Conservation (phyloP, 495 filamentous ascomycete species). For the Penicillium maclennaniae region DNA sequence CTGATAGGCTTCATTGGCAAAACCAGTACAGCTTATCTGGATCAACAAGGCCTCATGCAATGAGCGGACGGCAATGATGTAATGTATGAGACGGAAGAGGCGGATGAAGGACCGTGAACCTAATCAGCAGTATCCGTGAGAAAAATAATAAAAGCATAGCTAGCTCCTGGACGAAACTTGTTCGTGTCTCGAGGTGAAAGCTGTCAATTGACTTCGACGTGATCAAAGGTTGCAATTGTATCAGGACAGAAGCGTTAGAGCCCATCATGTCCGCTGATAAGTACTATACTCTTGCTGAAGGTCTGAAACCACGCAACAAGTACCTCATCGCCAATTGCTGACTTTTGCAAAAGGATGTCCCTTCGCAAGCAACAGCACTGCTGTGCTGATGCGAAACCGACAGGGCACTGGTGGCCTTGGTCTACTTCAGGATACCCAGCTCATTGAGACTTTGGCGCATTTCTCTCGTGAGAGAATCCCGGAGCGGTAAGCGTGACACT, state of each 20-base stretch:
- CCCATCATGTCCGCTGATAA: not conserved
- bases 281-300: constrained; percentile 10
- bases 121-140: not conserved
- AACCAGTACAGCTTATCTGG: not conserved
- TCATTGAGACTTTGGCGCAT: constrained; percentile 51
- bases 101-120: not conserved
- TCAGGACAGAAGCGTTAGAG: not conserved
- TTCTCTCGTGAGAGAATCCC: constrained; percentile 55
- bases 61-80: not conserved
- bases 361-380: constrained; percentile 28
- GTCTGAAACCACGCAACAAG: not conserved
- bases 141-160: not conserved
- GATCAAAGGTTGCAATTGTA: not conserved
- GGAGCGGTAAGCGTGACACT: constrained; percentile 30
- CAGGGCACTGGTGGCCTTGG: constrained; percentile 26
- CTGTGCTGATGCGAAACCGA: constrained; percentile 24
- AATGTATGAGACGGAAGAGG: not conserved
- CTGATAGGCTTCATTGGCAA: not conserved
- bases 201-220: not conserved
- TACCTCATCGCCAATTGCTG: not conserved
- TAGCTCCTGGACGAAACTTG: not conserved
- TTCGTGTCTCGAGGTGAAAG: not conserved
- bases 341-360: constrained; percentile 13
- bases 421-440: constrained; percentile 31
- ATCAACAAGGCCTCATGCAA: not conserved